A percentile compares a stretch with the other conserved stretches of the same genome.
These are phyloP conservation scores for Discostella stelligeroides DNA, from an alignment of 108 stramenopile species.

Conservation along the genomic window DNA sequence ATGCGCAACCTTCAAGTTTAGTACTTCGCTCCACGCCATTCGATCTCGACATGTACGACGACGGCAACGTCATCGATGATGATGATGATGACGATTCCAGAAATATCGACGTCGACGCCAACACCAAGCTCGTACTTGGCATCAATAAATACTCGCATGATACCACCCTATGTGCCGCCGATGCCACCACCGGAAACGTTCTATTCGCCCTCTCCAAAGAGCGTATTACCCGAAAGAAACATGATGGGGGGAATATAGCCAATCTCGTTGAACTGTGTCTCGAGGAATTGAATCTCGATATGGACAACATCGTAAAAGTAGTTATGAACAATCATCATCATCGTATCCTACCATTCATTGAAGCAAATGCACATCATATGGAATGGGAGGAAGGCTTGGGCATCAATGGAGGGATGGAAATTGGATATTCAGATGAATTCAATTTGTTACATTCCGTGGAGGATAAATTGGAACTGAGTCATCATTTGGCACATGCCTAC, in stretches of 20 bases:
- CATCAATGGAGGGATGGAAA: conserved; percentile 75
- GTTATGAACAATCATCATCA: conserved; percentile 96
- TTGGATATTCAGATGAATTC: conserved; percentile 75
- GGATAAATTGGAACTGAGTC: conserved; percentile 79
- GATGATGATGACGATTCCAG: conserved; percentile 23
- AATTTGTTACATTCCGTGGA: conserved; percentile 52
- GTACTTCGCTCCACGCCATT: conserved; percentile 69
- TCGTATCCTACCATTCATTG: conserved; percentile 79
- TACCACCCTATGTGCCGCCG: conserved; percentile 82
- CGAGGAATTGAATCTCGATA: conserved; percentile 70
- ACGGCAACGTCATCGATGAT: conserved; percentile 9
- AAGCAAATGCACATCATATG: conserved; percentile 57
- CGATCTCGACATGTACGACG: conserved; percentile 70
- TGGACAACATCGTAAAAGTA: conserved; percentile 77
- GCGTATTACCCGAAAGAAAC: conserved; percentile 84
- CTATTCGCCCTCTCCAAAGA: conserved; percentile 92
- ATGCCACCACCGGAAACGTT: conserved; percentile 74
- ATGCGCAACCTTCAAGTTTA: too few relatives aligned
- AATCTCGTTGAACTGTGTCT: conserved; percentile 80
- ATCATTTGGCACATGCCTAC: conserved; percentile 97
- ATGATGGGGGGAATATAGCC: conserved; percentile 89
- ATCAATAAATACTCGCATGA: conserved; percentile 96
- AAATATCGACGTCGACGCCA: conserved; percentile 7
- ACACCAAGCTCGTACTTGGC: conserved; percentile 81
- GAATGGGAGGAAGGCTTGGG: conserved; percentile 79